Conservation (phyloP, 1,284 basidiomycete genomes). For the Ustilago trichophora region DNA sequence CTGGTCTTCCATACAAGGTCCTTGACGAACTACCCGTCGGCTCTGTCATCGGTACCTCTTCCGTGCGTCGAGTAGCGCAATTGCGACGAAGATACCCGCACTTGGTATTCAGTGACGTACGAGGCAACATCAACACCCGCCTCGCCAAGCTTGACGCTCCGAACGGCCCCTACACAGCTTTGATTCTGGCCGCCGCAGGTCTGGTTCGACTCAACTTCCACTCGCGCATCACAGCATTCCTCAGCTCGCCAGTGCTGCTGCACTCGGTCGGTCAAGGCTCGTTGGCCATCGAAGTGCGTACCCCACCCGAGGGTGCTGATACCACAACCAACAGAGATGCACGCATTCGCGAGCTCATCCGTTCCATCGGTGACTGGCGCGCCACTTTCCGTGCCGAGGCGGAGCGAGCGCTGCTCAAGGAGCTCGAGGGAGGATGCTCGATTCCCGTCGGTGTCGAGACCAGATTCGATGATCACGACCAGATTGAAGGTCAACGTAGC, state of each 20-base stretch:
- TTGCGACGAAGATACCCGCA: constrained; percentile 81
- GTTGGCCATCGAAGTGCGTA: constrained; percentile 85
- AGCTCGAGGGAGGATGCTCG: constrained; percentile 94
- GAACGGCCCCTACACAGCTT: constrained; percentile 82
- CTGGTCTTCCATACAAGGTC: constrained; percentile 74
- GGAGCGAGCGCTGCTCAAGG: constrained; percentile 85
- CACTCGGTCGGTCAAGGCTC: constrained; percentile 96
- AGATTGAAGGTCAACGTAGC: constrained; percentile 53
- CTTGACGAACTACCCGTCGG: constrained; percentile 87
- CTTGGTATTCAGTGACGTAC: constrained; percentile 85
- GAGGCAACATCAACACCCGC: constrained; percentile 74
- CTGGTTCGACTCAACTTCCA: constrained; percentile 81
- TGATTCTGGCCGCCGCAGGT: constrained; percentile 93
- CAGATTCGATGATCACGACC: constrained; percentile 60
- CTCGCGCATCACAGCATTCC: constrained; percentile 79
- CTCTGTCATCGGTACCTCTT: constrained; percentile 91
- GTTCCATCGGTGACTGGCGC: constrained; percentile 62
- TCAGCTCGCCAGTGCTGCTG: constrained; percentile 77
- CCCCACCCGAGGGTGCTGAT: constrained; percentile 57
- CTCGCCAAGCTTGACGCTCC: constrained; percentile 88
- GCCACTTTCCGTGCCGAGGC: constrained; percentile 59
- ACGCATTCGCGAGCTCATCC: constrained; percentile 52
- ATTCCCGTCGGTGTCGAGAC: constrained; percentile 92
- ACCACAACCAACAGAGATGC: constrained; percentile 58
- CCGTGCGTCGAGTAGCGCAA: constrained; percentile 91